Percentiles rank a stretch among this genome's conserved stretches.
Conservation (phyloP, 352 stramenopile genomes). For the Pilasporangium apinafurcum region DNA sequence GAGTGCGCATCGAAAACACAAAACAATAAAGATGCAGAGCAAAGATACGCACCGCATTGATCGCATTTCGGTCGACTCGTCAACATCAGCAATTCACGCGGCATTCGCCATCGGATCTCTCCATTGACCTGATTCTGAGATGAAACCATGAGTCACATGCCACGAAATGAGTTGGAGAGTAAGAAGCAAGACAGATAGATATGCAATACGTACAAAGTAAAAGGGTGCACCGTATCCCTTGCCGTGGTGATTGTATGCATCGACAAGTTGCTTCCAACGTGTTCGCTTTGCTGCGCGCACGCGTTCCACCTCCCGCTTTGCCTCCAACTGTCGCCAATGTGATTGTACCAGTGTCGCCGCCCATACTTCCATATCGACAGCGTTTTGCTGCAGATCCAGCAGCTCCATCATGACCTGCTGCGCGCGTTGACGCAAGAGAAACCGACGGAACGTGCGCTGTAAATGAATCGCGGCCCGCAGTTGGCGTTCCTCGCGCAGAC, state of each 20-base stretch:
- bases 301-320: constrained; percentile 17
- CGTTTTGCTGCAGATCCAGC: constrained; percentile 24
- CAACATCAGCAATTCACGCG: constrained; percentile 81
- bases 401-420: constrained; percentile 39
- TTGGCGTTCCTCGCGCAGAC: constrained; percentile 17
- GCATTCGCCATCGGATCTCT: constrained; percentile 89
- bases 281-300: constrained; percentile 34
- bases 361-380: constrained; percentile 61
- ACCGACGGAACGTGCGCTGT: constrained; percentile 37
- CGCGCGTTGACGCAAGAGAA: constrained; percentile 34
- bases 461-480: constrained; percentile 27
- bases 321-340: constrained; percentile 47
- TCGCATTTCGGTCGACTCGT: constrained; percentile 67
- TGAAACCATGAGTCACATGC: background rate
- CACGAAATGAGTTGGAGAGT: background rate
- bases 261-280: constrained; percentile 91
- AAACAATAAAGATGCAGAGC: background rate
- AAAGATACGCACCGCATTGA: constrained; percentile 72
- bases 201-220: constrained; percentile 74
- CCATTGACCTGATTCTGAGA: constrained; percentile 85
- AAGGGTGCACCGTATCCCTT: constrained; percentile 77
- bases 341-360: constrained; percentile 64
- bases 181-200: background rate
- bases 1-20: background rate
- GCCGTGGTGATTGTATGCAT: constrained; percentile 71